Evolutionary conservation across 2,329 filamentous ascomycete species (phyloP).

Genomic region (Cordyceps pruinosa): DNA sequence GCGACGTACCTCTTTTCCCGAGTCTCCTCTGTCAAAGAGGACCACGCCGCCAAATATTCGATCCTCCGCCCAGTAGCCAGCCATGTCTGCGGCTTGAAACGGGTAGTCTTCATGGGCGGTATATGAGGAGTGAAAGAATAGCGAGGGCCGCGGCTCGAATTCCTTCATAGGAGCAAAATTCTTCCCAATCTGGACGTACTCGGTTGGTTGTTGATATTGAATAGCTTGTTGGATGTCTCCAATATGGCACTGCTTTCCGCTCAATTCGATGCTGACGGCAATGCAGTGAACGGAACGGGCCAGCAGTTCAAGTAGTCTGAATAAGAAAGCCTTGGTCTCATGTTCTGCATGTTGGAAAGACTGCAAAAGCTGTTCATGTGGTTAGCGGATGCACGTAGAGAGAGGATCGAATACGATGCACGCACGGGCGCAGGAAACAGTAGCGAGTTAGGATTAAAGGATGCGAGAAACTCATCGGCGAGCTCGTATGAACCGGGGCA

Average conservation of each 20-base stretch:
- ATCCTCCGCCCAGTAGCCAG: slow-evolving; percentile 23
- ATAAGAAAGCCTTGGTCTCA: not conserved
- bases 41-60: slow-evolving; percentile 25
- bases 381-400: too few relatives aligned
- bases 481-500: too few relatives aligned
- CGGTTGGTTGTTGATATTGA: not conserved
- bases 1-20: not conserved
- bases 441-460: too few relatives aligned
- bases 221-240: not conserved
- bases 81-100: slow-evolving; percentile 10
- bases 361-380: not conserved
- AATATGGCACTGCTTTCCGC: not conserved
- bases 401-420: too few relatives aligned
- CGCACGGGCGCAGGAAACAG: too few relatives aligned
- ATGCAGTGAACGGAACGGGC: not conserved
- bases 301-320: not conserved
- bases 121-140: slow-evolving; percentile 8
- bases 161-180: too few relatives aligned
- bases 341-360: not conserved
- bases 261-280: not conserved
- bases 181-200: not conserved
- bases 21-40: slow-evolving; percentile 20
- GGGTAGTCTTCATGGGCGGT: slow-evolving; percentile 22
- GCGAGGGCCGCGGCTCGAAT: not conserved
- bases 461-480: too few relatives aligned